These are phyloP conservation scores for Potentilla sterilis DNA, from an alignment of 306 rosid species.

Conservation along the genomic window DNA sequence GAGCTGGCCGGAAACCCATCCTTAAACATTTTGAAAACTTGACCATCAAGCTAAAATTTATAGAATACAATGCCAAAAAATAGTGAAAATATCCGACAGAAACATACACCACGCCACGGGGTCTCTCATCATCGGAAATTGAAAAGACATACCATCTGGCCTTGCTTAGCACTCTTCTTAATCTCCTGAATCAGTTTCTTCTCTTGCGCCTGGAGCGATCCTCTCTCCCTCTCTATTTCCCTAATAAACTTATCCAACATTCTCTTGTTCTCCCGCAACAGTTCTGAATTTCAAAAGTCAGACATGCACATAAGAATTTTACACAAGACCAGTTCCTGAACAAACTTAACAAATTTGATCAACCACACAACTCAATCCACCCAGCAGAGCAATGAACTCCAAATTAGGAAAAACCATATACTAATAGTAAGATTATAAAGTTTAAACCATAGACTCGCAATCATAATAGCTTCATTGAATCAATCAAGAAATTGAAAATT, in stretches of 20 bases:
- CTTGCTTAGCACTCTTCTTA: constrained; percentile 98
- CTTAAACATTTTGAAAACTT: constrained; percentile 16
- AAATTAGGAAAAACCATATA: no score
- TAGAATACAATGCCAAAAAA: not conserved
- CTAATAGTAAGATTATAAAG: no score
- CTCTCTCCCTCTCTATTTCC: constrained; percentile 96
- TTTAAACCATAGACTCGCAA: no score
- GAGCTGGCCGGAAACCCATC: no score
- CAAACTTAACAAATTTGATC: not conserved
- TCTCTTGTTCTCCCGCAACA: constrained; percentile 97
- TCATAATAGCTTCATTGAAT: no score
- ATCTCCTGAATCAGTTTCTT: constrained; percentile 89
- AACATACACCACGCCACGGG: not conserved
- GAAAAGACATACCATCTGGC: constrained; percentile 76
- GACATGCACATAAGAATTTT: constrained; percentile 4
- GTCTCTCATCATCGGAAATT: no score
- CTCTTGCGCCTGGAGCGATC: constrained; percentile 82
- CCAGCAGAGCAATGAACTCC: no score
- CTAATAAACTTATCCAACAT: constrained; percentile 95
- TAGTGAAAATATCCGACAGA: not conserved
- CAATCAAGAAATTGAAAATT: no score
- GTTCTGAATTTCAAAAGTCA: constrained; percentile 51
- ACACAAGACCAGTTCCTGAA: not conserved
- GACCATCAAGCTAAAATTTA: not conserved
- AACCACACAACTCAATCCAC: no score